Evolutionary conservation across 1,284 basidiomycete genomes (phyloP).

Genomic region (Somion occarium): DNA sequence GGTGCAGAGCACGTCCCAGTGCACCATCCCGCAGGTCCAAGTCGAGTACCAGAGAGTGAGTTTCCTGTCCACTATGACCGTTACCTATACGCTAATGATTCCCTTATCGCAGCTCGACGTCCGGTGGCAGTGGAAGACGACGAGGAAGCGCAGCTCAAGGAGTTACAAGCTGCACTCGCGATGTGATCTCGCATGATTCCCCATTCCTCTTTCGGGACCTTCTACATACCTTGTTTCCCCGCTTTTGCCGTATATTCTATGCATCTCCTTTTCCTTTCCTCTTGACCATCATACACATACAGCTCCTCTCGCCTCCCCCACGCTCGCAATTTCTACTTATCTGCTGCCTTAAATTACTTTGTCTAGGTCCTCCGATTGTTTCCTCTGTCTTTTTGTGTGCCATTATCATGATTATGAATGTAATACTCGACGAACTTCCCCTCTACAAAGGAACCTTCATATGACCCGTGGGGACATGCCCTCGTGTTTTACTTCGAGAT

Average conservation of each 20-base stretch:
- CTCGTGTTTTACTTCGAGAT: too few species aligned
- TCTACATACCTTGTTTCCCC: conserved; percentile 11
- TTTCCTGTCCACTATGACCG: conserved; percentile 12
- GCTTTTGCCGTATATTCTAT: conserved; percentile 9
- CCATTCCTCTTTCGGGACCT: conserved; percentile 10
- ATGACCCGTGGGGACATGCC: too few species aligned
- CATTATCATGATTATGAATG: neutral
- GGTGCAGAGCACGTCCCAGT: conserved; percentile 90
- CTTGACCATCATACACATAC: conserved; percentile 8
- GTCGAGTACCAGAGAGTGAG: conserved; percentile 53
- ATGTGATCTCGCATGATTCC: conserved; percentile 47
- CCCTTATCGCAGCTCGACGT: neutral
- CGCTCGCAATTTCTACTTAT: conserved; percentile 7
- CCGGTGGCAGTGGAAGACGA: conserved; percentile 76
- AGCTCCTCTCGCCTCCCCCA: conserved; percentile 1
- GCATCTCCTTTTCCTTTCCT: conserved; percentile 6
- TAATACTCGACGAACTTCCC: neutral
- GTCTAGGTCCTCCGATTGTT: conserved; percentile 7
- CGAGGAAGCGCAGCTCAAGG: conserved; percentile 89
- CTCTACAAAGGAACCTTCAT: too few species aligned
- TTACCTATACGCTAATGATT: conserved; percentile 8
- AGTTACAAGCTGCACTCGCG: conserved; percentile 88
- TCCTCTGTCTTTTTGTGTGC: conserved; percentile 1
- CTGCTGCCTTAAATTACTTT: neutral
- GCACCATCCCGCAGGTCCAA: conserved; percentile 72